These are phyloP conservation scores for Sporothrix mexicana DNA, from an alignment of 2,329 filamentous ascomycete genomes.

Conservation along the genomic window DNA sequence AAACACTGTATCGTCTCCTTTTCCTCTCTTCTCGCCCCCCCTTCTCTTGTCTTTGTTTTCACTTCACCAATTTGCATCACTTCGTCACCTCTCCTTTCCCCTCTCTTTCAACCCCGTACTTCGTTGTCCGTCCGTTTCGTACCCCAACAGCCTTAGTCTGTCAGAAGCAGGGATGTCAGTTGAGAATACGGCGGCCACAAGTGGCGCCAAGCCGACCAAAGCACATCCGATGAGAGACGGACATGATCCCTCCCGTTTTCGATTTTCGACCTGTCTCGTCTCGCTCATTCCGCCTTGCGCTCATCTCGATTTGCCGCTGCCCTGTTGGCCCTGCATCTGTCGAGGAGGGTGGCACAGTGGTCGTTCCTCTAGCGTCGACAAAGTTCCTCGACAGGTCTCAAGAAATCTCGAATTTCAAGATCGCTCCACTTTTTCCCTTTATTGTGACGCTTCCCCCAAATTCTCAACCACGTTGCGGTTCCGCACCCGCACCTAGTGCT, in stretches of 20 bases:
- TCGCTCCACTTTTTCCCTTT: conserved; percentile 11
- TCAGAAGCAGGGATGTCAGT: conserved; percentile 17
- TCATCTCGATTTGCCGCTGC: conserved; percentile 12
- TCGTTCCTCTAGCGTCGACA: no score
- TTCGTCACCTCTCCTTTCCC: neutral
- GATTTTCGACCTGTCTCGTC: neutral
- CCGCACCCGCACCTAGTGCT: conserved; percentile 28
- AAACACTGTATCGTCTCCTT: neutral
- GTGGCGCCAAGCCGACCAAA: neutral
- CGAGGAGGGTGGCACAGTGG: neutral
- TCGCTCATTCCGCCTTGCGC: neutral
- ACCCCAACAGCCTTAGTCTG: neutral
- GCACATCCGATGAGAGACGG: neutral
- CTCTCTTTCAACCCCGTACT: neutral
- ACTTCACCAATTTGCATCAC: neutral
- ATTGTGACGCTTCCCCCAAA: conserved; percentile 8
- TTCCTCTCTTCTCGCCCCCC: neutral
- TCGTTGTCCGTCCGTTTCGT: neutral
- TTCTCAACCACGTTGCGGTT: conserved; percentile 29
- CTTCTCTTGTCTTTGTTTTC: neutral
- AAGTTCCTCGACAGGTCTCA: neutral
- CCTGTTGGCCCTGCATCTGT: neutral
- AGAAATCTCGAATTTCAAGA: conserved; percentile 1
- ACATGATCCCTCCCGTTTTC: conserved; percentile 8
- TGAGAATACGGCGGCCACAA: neutral